Conservation (phyloP, 2,329 filamentous ascomycete species). For the Bisporella sp. region DNA sequence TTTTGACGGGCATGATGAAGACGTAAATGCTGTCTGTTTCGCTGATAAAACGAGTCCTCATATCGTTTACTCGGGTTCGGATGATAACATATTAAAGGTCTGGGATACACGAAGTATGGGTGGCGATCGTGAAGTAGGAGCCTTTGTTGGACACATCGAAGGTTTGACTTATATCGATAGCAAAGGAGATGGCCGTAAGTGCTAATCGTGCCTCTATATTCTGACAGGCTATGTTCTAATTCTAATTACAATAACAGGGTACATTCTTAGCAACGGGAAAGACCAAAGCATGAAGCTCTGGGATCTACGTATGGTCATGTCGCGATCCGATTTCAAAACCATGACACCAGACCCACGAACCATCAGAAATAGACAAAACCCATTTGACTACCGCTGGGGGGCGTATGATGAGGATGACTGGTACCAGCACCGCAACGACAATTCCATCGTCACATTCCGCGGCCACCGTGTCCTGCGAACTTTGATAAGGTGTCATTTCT, state of each 20-base stretch:
- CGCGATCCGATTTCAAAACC: constrained; percentile 53
- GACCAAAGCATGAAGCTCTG: constrained; percentile 97
- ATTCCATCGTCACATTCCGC: constrained; percentile 87
- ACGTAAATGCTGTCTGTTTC: constrained; percentile 96
- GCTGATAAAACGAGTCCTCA: constrained; percentile 84
- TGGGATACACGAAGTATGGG: constrained; percentile 94
- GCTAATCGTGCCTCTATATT: neutral
- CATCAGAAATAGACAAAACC: constrained; percentile 37
- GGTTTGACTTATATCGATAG: constrained; percentile 63
- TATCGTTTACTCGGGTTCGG: constrained; percentile 91
- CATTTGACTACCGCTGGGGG: constrained; percentile 70
- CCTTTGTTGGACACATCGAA: constrained; percentile 60
- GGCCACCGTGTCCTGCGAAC: constrained; percentile 86
- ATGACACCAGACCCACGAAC: constrained; percentile 46
- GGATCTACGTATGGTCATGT: constrained; percentile 88
- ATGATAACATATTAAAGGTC: constrained; percentile 89
- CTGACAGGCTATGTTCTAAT: too few species aligned
- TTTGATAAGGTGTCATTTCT: constrained; percentile 92
- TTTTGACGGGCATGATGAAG: constrained; percentile 63
- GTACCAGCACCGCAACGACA: constrained; percentile 74
- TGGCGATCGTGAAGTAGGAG: constrained; percentile 64
- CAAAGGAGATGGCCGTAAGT: constrained; percentile 56
- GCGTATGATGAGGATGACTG: constrained; percentile 59
- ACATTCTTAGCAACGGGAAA: constrained; percentile 89
- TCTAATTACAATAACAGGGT: constrained; percentile 31